Percentiles rank a stretch among this genome's conserved stretches.
Evolutionary conservation across 495 filamentous ascomycete genomes (phyloP).

Genomic region (Penicillium diatomitis): DNA sequence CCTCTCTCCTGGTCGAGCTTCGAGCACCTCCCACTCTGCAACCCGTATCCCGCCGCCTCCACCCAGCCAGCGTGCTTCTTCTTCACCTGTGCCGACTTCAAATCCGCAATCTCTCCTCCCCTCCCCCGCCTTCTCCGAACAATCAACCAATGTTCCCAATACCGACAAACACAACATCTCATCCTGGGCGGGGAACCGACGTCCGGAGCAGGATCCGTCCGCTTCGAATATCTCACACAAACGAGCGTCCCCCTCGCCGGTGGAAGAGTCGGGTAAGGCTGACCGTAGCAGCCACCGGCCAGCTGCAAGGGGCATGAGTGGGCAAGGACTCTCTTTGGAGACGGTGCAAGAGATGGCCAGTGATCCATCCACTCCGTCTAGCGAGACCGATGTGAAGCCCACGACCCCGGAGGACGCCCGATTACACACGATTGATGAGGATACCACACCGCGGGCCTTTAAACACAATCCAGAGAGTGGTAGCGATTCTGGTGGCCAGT

Average conservation of each 20-base stretch:
- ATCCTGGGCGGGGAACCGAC: slow-evolving; percentile 48
- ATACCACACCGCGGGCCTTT: slow-evolving; percentile 24
- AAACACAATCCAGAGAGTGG: slow-evolving; percentile 35
- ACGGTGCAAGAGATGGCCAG: slow-evolving; percentile 86
- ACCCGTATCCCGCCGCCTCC: slow-evolving; percentile 42
- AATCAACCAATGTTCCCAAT: slow-evolving; percentile 47
- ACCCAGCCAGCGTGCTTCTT: slow-evolving; percentile 41
- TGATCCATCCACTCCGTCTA: slow-evolving; percentile 63
- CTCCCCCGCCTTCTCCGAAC: slow-evolving; percentile 44
- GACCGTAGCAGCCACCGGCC: slow-evolving; percentile 29
- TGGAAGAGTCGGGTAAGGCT: slow-evolving; percentile 26
- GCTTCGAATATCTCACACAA: slow-evolving; percentile 38
- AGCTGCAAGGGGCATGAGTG: slow-evolving; percentile 53
- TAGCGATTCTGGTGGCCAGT: slow-evolving; percentile 42
- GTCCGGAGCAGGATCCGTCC: slow-evolving; percentile 28
- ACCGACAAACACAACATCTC: slow-evolving; percentile 55
- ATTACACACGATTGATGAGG: slow-evolving; percentile 34
- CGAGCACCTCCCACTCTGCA: slow-evolving; percentile 29
- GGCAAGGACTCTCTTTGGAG: slow-evolving; percentile 63
- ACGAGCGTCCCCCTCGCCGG: slow-evolving; percentile 17
- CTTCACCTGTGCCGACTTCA: slow-evolving; percentile 51
- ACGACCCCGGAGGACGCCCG: slow-evolving; percentile 22
- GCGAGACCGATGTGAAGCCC: slow-evolving; percentile 33
- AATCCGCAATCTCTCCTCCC: slow-evolving; percentile 45
- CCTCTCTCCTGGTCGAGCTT: slow-evolving; percentile 48